A percentile compares a stretch with the other conserved stretches of the same genome.
Conservation (phyloP, 192 early-diverging fungal genomes). For the Linnemannia schmuckeri region DNA sequence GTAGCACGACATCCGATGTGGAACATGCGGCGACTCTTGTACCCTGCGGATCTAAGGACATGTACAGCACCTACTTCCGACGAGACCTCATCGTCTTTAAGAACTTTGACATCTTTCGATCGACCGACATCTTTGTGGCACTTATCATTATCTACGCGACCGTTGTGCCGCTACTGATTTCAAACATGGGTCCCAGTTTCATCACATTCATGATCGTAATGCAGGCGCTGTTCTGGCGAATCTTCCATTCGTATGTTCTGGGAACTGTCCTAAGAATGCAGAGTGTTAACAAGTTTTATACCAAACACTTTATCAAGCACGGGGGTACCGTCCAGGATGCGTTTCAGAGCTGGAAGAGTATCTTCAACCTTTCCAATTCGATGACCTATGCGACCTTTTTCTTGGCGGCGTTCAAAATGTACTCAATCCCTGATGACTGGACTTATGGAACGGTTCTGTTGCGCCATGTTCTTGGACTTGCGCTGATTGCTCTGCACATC, state of each 20-base stretch:
- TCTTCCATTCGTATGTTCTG: constrained; percentile 85
- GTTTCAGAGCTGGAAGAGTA: constrained; percentile 94
- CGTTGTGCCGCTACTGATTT: constrained; percentile 70
- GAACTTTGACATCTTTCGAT: constrained; percentile 91
- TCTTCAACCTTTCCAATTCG: constrained; percentile 92
- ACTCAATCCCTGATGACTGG: constrained; percentile 78
- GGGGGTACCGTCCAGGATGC: constrained; percentile 90
- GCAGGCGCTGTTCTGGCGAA: constrained; percentile 91
- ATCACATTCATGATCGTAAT: constrained; percentile 61
- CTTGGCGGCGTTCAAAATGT: constrained; percentile 83
- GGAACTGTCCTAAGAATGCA: constrained; percentile 85
- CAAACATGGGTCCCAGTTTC: constrained; percentile 49
- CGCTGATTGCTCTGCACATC: constrained; percentile 88
- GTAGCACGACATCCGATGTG: not conserved
- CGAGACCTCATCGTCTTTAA: constrained; percentile 91
- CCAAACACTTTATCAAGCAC: constrained; percentile 91
- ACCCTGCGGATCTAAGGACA: constrained; percentile 49
- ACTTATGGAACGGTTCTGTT: constrained; percentile 80
- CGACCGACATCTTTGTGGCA: constrained; percentile 84
- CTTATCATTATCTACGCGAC: constrained; percentile 83
- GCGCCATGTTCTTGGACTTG: constrained; percentile 84
- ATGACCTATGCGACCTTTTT: constrained; percentile 95
- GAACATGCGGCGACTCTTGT: constrained; percentile 23
- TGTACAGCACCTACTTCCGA: constrained; percentile 73
- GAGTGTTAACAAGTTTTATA: constrained; percentile 84